Evolutionary conservation across 2,329 filamentous ascomycete genomes (phyloP), one percentile per base, ranked within the genome.

Genomic region (Sclerotinia glacialis): DNA sequence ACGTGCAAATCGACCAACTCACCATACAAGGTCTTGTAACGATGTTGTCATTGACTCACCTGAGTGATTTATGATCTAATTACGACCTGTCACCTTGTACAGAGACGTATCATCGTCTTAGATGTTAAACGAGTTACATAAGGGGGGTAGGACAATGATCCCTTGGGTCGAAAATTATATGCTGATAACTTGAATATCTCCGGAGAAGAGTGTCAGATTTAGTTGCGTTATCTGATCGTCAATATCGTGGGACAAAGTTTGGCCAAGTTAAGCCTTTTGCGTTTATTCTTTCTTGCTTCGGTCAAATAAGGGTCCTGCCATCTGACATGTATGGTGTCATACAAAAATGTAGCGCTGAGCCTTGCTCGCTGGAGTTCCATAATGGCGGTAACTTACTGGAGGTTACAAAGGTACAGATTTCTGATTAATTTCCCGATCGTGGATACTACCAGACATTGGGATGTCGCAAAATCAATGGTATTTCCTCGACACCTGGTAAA

Each of bases 1-100:
- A 64, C 61, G 50, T 64, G 61, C 40, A 55, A 31, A 64, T 1
- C 14, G 3, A 44, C 40, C 9, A 64, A 26, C 31, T 21, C 40
- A 64, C 40, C 50, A 31, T n/a, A 47, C 21, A 28, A 28, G 47
- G 9, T 12, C n/a, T 46, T 16, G 21, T 14, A 46, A 18, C 23
- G 26, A 64, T 26, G 61, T 55, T 64, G 26, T 34, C 26, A 26
- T 55, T 47, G 50, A 55, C 61, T 64, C 61, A 64, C 61, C 50
- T 64, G 61, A 64, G 50, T 23, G 52, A 64, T 55, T 64, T 64
- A 1, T 26, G n/a, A 46, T 56, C 6, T 8, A 21, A 37, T 34
- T 64, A 21, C 28, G 61, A 64, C 40, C 49, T 31, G 5, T 64
- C 61, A 46, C 50, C 23, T 64, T n/a, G 47, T 46, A 55, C 61